Evolutionary conservation across 2,329 filamentous ascomycete species (phyloP), one percentile per base, ranked within the genome.

Genomic region (Aspergillus novofumigatus): DNA sequence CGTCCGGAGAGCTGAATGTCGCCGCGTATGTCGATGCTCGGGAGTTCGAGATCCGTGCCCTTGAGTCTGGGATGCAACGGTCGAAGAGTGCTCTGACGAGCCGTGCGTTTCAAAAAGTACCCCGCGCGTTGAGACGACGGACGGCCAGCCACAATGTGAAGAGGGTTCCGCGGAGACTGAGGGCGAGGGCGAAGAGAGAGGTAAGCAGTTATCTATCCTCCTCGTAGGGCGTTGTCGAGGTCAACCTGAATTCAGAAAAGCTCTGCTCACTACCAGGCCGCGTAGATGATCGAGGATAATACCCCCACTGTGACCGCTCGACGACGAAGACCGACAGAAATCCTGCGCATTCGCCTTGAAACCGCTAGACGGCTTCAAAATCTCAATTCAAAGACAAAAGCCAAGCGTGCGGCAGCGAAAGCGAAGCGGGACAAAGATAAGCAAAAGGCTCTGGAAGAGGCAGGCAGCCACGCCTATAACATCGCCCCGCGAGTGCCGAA

Each of bases 71-170:
- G 59, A 94, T 97, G 83, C 81, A 83, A 54, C 86, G 84, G 38
- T 88, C 90, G 49, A 92, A 89, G 72, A 79, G 80, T 62, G 79
- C 76, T 1, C 67, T 85, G 59, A 80, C 83, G 47, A 86, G 85
- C 56, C 83, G 93, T 52, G 92, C 93, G 14, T 97, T 97, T 69
- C 94, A 99, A 73, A 85, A 91, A 65, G 89, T 99, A 4, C 94
- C 94, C 1, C 85, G 91, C 64, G 86, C 88, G 51, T 78, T 99
- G 82, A 82, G 94, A 63, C 82, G 94, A 62, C 83, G 94, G 65
- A 96, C 93, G 0, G 94, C 93, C 21, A 96, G 92, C 72, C 94
- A 99, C 76, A 97, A 99, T 81, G 89, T 90, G 38, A 96, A 93
- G 76, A 85, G 89, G 60, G 88, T 99, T 17, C 94, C 94, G 2